Conservation (phyloP, 1,139 yeast genomes). For the Blastobotrys raffinosifermentans region DNA sequence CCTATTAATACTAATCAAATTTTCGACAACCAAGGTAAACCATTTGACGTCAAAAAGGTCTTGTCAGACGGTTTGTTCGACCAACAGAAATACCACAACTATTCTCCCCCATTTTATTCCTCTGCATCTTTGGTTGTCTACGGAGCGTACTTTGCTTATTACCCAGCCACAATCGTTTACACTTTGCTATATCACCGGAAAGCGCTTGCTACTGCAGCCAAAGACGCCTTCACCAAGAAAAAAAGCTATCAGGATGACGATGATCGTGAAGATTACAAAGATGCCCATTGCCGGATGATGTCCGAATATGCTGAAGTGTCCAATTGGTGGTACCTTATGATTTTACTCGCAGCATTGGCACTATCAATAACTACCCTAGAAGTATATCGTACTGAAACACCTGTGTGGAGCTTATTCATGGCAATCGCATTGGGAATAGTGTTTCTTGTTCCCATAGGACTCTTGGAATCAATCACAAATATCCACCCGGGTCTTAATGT, state of each 20-base stretch:
- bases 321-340: slow-evolving; percentile 49
- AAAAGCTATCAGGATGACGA: slow-evolving; percentile 9
- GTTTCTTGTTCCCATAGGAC: slow-evolving; percentile 47
- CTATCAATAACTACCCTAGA: slow-evolving; percentile 46
- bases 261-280: slow-evolving; percentile 30
- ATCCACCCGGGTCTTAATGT: slow-evolving; percentile 51
- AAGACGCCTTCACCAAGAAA: slow-evolving; percentile 3
- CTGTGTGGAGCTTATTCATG: slow-evolving; percentile 53
- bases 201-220: slow-evolving; percentile 15
- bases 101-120: slow-evolving; percentile 51
- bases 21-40: slow-evolving; percentile 44
- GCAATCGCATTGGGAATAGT: slow-evolving; percentile 49
- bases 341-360: slow-evolving; percentile 44
- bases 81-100: slow-evolving; percentile 27
- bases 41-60: slow-evolving; percentile 39
- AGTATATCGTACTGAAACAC: slow-evolving; percentile 40
- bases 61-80: slow-evolving; percentile 35
- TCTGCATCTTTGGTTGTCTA: slow-evolving; percentile 52
- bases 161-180: slow-evolving; percentile 52
- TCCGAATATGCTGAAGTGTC: slow-evolving; percentile 36
- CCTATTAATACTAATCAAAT: slow-evolving; percentile 47
- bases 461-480: slow-evolving; percentile 49
- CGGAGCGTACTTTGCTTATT: slow-evolving; percentile 53
- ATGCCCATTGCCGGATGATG: slow-evolving; percentile 11
- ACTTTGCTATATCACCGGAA: slow-evolving; percentile 26